These are phyloP conservation scores for Grifola frondosa DNA, from an alignment of 1,284 basidiomycete genomes.

Conservation along the genomic window DNA sequence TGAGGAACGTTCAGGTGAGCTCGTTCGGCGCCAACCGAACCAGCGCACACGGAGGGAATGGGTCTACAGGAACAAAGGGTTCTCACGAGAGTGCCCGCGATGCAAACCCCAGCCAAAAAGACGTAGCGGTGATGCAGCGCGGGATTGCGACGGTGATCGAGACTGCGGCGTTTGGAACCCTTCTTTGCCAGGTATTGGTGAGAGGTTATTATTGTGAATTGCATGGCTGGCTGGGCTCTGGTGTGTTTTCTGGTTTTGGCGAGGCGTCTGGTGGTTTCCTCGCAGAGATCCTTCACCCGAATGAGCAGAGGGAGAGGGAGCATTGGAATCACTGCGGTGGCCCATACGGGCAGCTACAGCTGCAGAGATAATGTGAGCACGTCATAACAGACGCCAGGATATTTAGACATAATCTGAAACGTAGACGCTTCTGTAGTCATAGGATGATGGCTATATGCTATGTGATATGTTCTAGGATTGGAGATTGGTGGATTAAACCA, in stretches of 20 bases:
- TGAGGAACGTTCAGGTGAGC: slow-evolving; percentile 4
- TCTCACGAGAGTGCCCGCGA: slow-evolving; percentile 44
- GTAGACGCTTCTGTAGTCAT: neutral
- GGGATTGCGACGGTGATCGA: slow-evolving; percentile 38
- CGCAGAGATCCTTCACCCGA: slow-evolving; percentile 23
- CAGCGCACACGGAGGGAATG: slow-evolving; percentile 37
- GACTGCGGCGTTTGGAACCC: slow-evolving; percentile 20
- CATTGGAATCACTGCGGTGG: slow-evolving; percentile 22
- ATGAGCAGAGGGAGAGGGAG: slow-evolving; percentile 22
- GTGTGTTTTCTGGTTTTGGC: slow-evolving; percentile 13
- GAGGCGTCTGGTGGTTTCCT: slow-evolving; percentile 14
- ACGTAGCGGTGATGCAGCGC: slow-evolving; percentile 45
- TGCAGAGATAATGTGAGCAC: slow-evolving; percentile 4
- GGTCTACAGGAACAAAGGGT: slow-evolving; percentile 49
- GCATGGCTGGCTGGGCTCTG: slow-evolving; percentile 5
- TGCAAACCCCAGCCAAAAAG: slow-evolving; percentile 38
- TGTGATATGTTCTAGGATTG: neutral
- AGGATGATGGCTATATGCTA: neutral
- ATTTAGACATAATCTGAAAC: neutral
- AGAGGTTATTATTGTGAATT: slow-evolving; percentile 13
- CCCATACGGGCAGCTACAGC: slow-evolving; percentile 16
- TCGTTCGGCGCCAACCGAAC: slow-evolving; percentile 19
- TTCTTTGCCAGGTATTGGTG: slow-evolving; percentile 21
- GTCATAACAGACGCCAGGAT: neutral
- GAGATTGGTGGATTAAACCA: neutral